Base-by-base conservation (phyloP, 2,329 filamentous ascomycete species). In the Myriosclerotinia scirpicola region DNA sequence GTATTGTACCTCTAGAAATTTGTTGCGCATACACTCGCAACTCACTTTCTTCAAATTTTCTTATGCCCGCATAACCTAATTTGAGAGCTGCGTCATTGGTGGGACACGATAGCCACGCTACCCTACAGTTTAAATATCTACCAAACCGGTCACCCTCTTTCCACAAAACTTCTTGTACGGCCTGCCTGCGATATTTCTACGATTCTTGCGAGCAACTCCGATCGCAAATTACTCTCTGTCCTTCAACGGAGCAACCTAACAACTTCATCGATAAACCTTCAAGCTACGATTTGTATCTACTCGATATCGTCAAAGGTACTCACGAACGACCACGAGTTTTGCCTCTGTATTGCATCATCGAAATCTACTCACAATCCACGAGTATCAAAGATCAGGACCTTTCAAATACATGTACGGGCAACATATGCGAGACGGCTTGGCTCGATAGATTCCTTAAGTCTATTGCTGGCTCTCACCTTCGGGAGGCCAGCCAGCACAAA, bases 401-500 rank as follows among this genome's bases (percentile, higher is more conserved):
- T 26, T 52, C 11, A 30, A 22, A 8, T 36, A 17, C 9, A 50
- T 12, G 30, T 2, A 44, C 2, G 15, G 14, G 38, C 9, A 61
- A 38, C 38, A 50, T 20, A 48, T 48, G 44, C 20, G 34, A 38
- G 34, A 14, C 46, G 50, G 20, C 46, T 52, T 50, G 58, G 34
- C 38, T 20, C 44, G 34, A 48, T 36, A 50, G 30, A 36, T 26
- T 38, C 7, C 5, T 30, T 17, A 12, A 38, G n/a, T 50, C 46
- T 61, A 40, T 65, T 64, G 60, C 48, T 63, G 60, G 60, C 46
- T 40, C 60, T 54, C 36, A 50, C 48, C 59, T 54, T 63, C 26
- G 60, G 22, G 48, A 30, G 60, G 8, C 36, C 48, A 34, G 60
- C 48, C 48, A 63, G 48, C 58, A 30, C 58, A 38, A 46, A 36